Percentiles rank a stretch among this genome's conserved stretches.
phyloP scores from a whole-genome alignment of 2,329 filamentous ascomycete genomes.

The Claviceps purpurea region DNA sequence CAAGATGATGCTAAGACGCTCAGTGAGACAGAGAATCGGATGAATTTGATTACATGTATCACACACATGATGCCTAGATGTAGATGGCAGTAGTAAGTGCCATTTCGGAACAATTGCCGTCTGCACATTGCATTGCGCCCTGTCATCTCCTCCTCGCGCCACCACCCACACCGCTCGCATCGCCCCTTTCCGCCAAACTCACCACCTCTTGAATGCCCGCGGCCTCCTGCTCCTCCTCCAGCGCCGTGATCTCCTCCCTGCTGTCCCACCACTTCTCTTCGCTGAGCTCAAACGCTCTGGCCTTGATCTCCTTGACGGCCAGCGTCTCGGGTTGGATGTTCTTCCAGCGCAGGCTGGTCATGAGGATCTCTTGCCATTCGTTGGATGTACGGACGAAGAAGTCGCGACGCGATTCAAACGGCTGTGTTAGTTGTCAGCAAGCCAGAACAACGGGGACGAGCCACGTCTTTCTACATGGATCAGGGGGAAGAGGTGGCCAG shows the following conservation, averaged over 20 bases:
- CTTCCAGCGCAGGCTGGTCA: slow-evolving; percentile 60
- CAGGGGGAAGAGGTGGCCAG: neutral
- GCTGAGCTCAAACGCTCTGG: slow-evolving; percentile 76
- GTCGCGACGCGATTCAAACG: slow-evolving; percentile 81
- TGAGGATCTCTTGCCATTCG: slow-evolving; percentile 80
- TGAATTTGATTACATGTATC: neutral
- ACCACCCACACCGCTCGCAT: slow-evolving; percentile 25
- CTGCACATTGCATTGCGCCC: too few species aligned
- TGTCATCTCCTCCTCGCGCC: slow-evolving; percentile 12
- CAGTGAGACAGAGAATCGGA: slow-evolving; percentile 17
- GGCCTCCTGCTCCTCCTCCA: slow-evolving; percentile 94
- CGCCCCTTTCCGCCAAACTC: slow-evolving; percentile 62
- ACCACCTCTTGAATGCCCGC: slow-evolving; percentile 92
- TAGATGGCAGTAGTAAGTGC: too few species aligned
- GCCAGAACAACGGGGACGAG: too few species aligned
- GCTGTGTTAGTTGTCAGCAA: slow-evolving; percentile 30
- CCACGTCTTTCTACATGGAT: neutral
- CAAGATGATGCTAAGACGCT: too few species aligned
- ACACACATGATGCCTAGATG: too few species aligned
- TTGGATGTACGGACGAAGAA: slow-evolving; percentile 82
- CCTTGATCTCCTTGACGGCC: slow-evolving; percentile 81
- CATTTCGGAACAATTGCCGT: too few species aligned
- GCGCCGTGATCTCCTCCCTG: slow-evolving; percentile 75
- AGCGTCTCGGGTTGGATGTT: slow-evolving; percentile 53
- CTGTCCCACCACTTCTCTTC: slow-evolving; percentile 99